Conservation (phyloP, 495 filamentous ascomycete species). For the Podospora tetraspora region DNA sequence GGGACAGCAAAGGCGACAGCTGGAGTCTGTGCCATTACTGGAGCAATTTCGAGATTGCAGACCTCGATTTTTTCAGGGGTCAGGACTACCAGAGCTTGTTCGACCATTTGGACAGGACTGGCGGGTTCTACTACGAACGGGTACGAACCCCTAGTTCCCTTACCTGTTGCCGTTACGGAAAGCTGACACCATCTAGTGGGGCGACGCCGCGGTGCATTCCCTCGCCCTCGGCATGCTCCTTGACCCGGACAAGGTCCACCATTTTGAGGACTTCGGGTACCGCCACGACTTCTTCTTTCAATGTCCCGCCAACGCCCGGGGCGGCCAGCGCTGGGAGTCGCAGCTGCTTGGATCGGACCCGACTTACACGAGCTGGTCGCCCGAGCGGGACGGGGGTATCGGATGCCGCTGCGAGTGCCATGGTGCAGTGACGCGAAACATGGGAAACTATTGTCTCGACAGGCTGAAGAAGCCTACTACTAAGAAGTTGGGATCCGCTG, state of each 20-base stretch:
- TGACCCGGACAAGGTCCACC: slow-evolving; percentile 45
- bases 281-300: slow-evolving; percentile 46
- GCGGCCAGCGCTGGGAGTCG: slow-evolving; percentile 34
- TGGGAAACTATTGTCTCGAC: slow-evolving; percentile 31
- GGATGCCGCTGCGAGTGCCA: slow-evolving; percentile 45
- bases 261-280: slow-evolving; percentile 51
- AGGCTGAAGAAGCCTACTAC: slow-evolving; percentile 36
- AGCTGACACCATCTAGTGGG: slow-evolving; percentile 37
- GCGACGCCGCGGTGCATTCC: slow-evolving; percentile 51
- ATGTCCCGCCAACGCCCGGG: slow-evolving; percentile 42
- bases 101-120: slow-evolving; percentile 40
- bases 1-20: slow-evolving; percentile 20
- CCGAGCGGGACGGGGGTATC: slow-evolving; percentile 35
- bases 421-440: slow-evolving; percentile 31
- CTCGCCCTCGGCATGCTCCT: slow-evolving; percentile 49
- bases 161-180: background rate
- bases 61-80: slow-evolving; percentile 49
- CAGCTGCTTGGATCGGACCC: slow-evolving; percentile 25
- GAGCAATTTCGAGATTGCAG: slow-evolving; percentile 55
- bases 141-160: background rate
- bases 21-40: slow-evolving; percentile 55
- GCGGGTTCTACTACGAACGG: slow-evolving; percentile 47
- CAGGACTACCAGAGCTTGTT: slow-evolving; percentile 47
- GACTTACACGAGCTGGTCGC: slow-evolving; percentile 15
- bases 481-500: slow-evolving; percentile 22